Evolutionary conservation across 257 asterid genomes (phyloP).

Genomic region (Voacanga thouarsii): DNA sequence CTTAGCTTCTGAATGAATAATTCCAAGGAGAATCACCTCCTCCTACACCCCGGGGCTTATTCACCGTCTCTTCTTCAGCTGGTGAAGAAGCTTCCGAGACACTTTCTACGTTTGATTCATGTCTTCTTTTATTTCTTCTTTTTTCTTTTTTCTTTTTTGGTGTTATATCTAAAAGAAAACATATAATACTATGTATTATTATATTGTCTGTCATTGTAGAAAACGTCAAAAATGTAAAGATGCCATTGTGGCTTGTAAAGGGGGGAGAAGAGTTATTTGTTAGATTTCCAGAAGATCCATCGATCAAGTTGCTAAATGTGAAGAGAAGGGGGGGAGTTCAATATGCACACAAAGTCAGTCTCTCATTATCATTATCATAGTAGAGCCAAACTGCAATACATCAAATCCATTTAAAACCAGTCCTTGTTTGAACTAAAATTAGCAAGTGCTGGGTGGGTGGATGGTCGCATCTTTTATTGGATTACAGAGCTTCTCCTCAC

Average conservation of each 20-base stretch:
- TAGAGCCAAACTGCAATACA: neutral
- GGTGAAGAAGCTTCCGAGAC: no score
- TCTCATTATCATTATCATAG: neutral
- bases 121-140: neutral
- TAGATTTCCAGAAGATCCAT: neutral
- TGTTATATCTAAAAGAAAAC: no score
- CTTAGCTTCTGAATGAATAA: neutral
- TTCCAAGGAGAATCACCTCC: neutral
- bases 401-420: neutral
- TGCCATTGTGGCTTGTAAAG: neutral
- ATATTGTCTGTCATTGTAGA: no score
- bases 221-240: neutral
- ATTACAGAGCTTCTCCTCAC: conserved; percentile 4
- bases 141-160: no score
- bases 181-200: no score
- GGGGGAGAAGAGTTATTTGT: neutral
- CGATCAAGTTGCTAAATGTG: neutral
- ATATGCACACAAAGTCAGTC: neutral
- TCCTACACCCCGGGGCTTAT: neutral
- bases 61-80: neutral
- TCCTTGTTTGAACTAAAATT: conserved; percentile 1
- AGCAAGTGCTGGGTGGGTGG: conserved; percentile 7
- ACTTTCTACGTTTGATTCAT: neutral
- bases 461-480: conserved; percentile 4
- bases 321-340: neutral